Evolutionary conservation across 257 asterid genomes (phyloP), one percentile per base, ranked within the genome.

Genomic region (Solanum pennellii): DNA sequence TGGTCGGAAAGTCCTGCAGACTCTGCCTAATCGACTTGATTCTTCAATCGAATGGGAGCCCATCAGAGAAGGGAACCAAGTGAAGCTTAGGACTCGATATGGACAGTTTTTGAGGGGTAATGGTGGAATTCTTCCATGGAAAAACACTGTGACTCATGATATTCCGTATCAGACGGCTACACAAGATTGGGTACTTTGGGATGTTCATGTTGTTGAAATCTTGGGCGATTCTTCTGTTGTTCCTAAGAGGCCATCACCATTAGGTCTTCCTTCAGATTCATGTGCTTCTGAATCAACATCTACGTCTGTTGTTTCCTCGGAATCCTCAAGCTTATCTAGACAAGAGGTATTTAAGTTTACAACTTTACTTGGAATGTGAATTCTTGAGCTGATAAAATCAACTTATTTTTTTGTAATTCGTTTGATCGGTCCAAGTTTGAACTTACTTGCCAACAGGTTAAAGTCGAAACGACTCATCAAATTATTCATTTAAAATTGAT

Each of bases 21-120:
- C 98, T 21, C 83, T 69, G 15, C 98, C 99, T 5, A 59, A 52
- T 3, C 90, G 96, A 47, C 95, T 96, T 60, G 99, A 97, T 82
- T 93, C 97, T 86, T 97, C 98, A 31, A 91, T 97, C 52, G 96
- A 95, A 89, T 97, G 99, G 99, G 99, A 97, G 89, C 99, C 99
- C 60, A 88, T 97, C 74, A 88, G 88, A 76, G 97, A 94, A 10
- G 94, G 93, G 84, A 91, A 92, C 86, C 91, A 89, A 82, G 94
- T 97, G 12, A 96, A 94, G 98, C 87, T 97, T 68, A 96, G 92
- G 91, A 97, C 99, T 13, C 77, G 98, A 92, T 97, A 95, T 84
- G 99, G 99, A 7, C 98, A 94, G 87, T 97, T 90, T 37, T 84
- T 97, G 88, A 84, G 99, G 87, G 99, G 95, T 1, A 97, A 97